Percentiles rank a stretch among this genome's conserved stretches.
These are phyloP conservation scores for Mortierella sp. DNA, from an alignment of 371 early-diverging fungal genomes.

Conservation along the genomic window DNA sequence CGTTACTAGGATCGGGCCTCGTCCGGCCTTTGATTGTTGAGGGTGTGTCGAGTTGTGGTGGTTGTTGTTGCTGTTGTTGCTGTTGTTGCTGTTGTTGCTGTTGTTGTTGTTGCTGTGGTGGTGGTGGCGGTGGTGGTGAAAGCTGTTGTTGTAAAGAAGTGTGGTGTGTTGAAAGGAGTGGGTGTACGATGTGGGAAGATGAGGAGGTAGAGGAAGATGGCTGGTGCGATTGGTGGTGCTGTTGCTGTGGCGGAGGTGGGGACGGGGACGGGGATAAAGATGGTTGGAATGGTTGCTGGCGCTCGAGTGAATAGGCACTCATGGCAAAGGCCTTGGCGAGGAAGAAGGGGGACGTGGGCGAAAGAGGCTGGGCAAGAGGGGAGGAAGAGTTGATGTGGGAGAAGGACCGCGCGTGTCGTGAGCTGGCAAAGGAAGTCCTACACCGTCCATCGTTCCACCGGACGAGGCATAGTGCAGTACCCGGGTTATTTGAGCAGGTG, in stretches of 20 bases:
- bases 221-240: neutral
- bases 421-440: too few species aligned
- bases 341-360: neutral
- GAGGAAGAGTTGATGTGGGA: too few species aligned
- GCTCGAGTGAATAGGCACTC: neutral
- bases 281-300: neutral
- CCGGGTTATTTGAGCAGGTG: neutral
- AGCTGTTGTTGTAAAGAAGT: neutral
- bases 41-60: neutral
- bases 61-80: neutral
- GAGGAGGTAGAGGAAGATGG: neutral
- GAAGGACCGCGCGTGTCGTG: too few species aligned
- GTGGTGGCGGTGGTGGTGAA: neutral
- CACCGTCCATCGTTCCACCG: neutral
- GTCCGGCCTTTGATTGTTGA: neutral
- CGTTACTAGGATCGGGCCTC: neutral
- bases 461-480: neutral
- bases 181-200: neutral
- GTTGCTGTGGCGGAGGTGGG: conserved; percentile 1
- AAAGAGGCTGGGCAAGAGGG: too few species aligned
- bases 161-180: neutral
- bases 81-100: neutral
- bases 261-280: neutral
- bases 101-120: neutral
- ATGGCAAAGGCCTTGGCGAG: neutral